Conservation (phyloP, 345 rosid genomes). For the Acer negundo region DNA sequence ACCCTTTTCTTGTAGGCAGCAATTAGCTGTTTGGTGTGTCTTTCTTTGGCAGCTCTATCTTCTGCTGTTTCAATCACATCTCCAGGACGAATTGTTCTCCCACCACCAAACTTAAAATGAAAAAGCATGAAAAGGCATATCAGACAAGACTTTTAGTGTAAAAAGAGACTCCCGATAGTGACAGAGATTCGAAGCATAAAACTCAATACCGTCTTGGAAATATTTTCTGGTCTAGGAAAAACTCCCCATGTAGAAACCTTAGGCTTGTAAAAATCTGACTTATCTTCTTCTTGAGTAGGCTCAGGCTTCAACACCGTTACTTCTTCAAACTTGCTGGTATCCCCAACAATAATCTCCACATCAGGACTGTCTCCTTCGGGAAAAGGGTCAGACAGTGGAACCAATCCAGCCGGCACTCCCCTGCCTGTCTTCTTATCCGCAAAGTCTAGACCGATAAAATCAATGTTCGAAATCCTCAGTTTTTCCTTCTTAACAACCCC, state of each 20-base stretch:
- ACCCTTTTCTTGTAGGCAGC: slow-evolving; percentile 66
- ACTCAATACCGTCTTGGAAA: slow-evolving; percentile 63
- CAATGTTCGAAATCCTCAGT: slow-evolving; percentile 62
- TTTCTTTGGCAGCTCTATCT: slow-evolving; percentile 70
- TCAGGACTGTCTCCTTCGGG: slow-evolving; percentile 63
- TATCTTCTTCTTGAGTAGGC: slow-evolving; percentile 38
- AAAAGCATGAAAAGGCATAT: slow-evolving; percentile 19
- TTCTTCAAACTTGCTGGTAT: slow-evolving; percentile 53
- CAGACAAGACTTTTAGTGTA: slow-evolving; percentile 1
- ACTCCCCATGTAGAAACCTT: slow-evolving; percentile 96
- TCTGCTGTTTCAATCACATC: slow-evolving; percentile 76
- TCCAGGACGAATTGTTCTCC: slow-evolving; percentile 77
- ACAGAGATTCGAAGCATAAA: slow-evolving; percentile 3
- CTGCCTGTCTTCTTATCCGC: slow-evolving; percentile 72
- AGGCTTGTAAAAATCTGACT: slow-evolving; percentile 67
- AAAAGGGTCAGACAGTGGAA: slow-evolving; percentile 58
- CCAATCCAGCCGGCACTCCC: slow-evolving; percentile 77
- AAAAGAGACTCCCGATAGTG: neutral
- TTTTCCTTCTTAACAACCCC: slow-evolving; percentile 37
- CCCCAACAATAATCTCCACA: slow-evolving; percentile 91
- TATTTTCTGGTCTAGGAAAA: slow-evolving; percentile 83
- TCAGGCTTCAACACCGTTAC: slow-evolving; percentile 24
- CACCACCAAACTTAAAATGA: slow-evolving; percentile 74
- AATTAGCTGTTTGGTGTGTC: slow-evolving; percentile 57
- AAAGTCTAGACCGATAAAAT: slow-evolving; percentile 79